Evolutionary conservation across 805 yeast species (phyloP), one percentile per base, ranked within the genome.

Genomic region (Cyberlindnera mississippiensis): DNA sequence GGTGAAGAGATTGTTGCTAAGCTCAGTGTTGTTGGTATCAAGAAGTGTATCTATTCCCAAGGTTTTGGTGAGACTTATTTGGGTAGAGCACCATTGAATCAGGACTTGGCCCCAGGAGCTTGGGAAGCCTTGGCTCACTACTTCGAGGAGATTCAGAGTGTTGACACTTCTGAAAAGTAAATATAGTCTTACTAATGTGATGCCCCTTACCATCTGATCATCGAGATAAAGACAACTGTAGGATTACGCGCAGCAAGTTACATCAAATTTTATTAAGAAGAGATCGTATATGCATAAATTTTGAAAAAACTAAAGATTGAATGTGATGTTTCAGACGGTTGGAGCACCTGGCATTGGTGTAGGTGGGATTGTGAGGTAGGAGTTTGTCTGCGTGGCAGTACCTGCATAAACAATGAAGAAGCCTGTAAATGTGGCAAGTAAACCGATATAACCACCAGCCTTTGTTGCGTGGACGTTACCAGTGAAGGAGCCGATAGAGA

Each of bases 331-430:
- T 53, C 47, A 64, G 22, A 61, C 67, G 29, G 52, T 53, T 51
- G 66, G 66, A 6, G 68, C 66, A 35, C 62, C 53, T 37, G 82
- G 82, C 74, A 80, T 76, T 39, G 68, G 76, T 22, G 73, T 53
- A 15, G 85, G 76, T 42, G 67, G 66, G 37, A 78, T 61, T 14
- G 66, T 63, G 49, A 82, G 49, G 59, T 81, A 84, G 30, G 82
- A 69, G 64, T 82, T 85, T 41, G 76, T 72, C 12, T 60, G 59
- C 42, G 73, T 78, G 5, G 84, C 82, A 15, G 76, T 67, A 59
- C 81, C 82, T 19, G 82, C 82, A 54, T 71, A 76, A 3, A 84
- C 78, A 48, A 79, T 79, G 57, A 75, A 78, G 74, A 78, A 80
- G 13, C 82, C 86, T 40, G 72, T 51, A 40, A 74, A 61, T 2